Base-by-base conservation (phyloP, 1,139 yeast species). In the Yamadazyma siamensis region DNA sequence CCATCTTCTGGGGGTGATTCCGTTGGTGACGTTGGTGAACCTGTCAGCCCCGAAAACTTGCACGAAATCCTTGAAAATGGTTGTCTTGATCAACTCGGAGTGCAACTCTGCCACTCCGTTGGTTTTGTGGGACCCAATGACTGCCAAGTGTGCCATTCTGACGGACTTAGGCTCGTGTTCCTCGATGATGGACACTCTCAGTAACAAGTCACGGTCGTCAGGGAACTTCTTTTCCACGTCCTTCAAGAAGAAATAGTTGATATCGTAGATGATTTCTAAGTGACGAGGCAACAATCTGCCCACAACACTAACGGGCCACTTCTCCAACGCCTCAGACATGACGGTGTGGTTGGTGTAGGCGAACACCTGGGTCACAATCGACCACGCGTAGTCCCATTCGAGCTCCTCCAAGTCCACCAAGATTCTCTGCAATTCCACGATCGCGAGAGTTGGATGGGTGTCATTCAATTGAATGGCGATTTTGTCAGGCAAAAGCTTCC, bases 1-100 rank as follows among this genome's bases (percentile, higher is more conserved):
- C 97, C 97, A 88, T 64, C 96, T 80, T 68, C 97, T 79, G 46
- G 96, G 96, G 4, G 96, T 89, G 50, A 88, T 79, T 63, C 96
- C 96, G 57, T 89, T 89, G 32, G 97, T 88, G 38, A 88, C 96
- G 51, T 88, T 88, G 38, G 86, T 84, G 58, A 88, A 88, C 60
- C 84, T 85, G 42, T 84, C 86, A 20, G 71, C 54, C 26, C 96
- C 96, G 47, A 76, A 87, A 26, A 88, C 73, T 40, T 71, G 72
- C 38, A 88, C 96, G 55, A 88, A 88, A 59, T 88, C 96, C 56
- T 81, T 82, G 65, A 88, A 88, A 49, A 88, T 85, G 5, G 96
- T 87, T 23, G 94, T 84, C 55, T 76, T 82, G 54, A 88, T 85
- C 54, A 88, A 74, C 55, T 88, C 95, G 19, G 95, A 86, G 62